phyloP scores from a whole-genome alignment of 23 red algal genomes.

The Agarophyton chilense region DNA sequence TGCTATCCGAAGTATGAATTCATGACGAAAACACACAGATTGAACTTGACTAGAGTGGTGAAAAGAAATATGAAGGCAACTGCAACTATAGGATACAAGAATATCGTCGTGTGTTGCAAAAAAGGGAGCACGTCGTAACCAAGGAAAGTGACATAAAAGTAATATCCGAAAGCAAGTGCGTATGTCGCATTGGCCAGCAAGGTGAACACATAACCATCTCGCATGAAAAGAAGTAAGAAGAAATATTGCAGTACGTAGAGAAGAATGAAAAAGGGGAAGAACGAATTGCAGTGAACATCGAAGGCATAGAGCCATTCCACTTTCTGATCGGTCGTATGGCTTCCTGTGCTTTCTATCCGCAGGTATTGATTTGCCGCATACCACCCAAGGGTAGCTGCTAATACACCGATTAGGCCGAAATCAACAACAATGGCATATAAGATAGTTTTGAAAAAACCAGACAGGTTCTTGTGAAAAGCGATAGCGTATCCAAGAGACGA shows the following conservation, averaged over 20 bases:
- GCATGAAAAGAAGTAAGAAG: slow-evolving; percentile 77
- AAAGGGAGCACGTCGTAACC: slow-evolving; percentile 95
- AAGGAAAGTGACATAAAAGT: slow-evolving; percentile 91
- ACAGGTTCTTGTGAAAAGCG: slow-evolving; percentile 73
- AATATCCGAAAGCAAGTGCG: slow-evolving; percentile 73
- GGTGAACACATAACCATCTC: slow-evolving; percentile 50
- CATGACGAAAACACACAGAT: slow-evolving; percentile 73
- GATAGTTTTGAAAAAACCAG: slow-evolving; percentile 66
- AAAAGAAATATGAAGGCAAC: slow-evolving; percentile 39
- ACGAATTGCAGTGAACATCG: slow-evolving; percentile 98
- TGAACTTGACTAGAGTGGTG: slow-evolving; percentile 52
- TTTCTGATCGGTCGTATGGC: slow-evolving; percentile 57
- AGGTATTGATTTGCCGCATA: slow-evolving; percentile 82
- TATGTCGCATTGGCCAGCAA: slow-evolving; percentile 51
- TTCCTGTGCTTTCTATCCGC: slow-evolving; percentile 55
- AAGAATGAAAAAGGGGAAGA: slow-evolving; percentile 83
- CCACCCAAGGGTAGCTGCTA: slow-evolving; percentile 71
- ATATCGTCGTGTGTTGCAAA: slow-evolving; percentile 79
- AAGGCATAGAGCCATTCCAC: slow-evolving; percentile 99
- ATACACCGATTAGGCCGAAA: slow-evolving; percentile 68
- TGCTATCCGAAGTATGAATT: slow-evolving; percentile 68
- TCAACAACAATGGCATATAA: slow-evolving; percentile 70
- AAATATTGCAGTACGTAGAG: slow-evolving; percentile 87
- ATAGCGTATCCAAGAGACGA: slow-evolving; percentile 74
- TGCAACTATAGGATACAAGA: slow-evolving; percentile 76